phyloP scores from a whole-genome alignment of 345 rosid genomes.

The Citrus medica region DNA sequence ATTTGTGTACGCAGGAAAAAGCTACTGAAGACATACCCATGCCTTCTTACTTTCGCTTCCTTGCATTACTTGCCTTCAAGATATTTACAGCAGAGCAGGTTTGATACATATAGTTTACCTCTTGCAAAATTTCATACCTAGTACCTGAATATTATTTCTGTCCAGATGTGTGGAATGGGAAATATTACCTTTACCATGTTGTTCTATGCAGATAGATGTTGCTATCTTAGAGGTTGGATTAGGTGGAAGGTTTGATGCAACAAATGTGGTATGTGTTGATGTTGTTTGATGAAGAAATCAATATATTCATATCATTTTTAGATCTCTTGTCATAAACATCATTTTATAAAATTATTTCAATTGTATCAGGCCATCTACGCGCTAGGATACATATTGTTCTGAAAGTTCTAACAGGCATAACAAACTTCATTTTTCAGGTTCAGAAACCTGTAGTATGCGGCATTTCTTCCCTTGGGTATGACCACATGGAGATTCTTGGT shows the following conservation, averaged over 20 bases:
- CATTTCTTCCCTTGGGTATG: constrained; percentile 90
- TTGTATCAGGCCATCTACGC: neutral
- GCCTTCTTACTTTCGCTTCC: constrained; percentile 91
- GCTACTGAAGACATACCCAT: constrained; percentile 68
- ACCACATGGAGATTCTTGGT: constrained; percentile 99
- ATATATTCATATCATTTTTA: neutral
- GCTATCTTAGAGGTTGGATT: constrained; percentile 92
- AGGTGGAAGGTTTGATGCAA: constrained; percentile 89
- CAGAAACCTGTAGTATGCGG: constrained; percentile 83
- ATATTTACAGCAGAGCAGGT: constrained; percentile 89
- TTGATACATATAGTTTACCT: constrained; percentile 9
- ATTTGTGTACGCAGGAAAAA: constrained; percentile 52
- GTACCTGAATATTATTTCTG: neutral
- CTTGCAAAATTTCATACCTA: neutral
- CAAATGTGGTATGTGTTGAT: constrained; percentile 70
- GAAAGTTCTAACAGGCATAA: constrained; percentile 11
- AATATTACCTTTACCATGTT: constrained; percentile 5
- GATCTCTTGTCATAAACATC: neutral
- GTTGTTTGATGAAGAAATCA: constrained; percentile 6
- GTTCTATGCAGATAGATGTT: constrained; percentile 70
- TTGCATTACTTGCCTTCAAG: constrained; percentile 89
- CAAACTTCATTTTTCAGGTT: constrained; percentile 44
- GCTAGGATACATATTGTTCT: neutral
- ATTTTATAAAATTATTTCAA: neutral
- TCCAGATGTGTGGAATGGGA: neutral